Evolutionary conservation across 2,329 filamentous ascomycete genomes (phyloP).

Genomic region (Alternaria sp.): DNA sequence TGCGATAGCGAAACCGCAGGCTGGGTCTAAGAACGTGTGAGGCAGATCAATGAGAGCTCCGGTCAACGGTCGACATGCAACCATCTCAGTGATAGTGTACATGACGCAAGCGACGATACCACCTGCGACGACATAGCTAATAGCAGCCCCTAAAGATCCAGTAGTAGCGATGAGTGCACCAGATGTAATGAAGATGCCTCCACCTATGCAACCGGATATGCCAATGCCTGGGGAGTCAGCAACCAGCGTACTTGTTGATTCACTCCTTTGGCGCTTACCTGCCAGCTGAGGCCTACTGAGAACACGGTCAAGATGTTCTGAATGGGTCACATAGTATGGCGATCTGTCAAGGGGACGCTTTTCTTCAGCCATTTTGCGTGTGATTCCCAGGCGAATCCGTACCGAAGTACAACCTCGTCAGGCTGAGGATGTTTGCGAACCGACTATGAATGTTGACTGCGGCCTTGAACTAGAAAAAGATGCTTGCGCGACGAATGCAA

Average conservation of each 20-base stretch:
- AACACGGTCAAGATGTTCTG: slow-evolving; percentile 28
- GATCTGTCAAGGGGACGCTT: slow-evolving; percentile 24
- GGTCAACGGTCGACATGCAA: slow-evolving; percentile 28
- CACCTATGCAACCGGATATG: slow-evolving; percentile 30
- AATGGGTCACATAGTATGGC: slow-evolving; percentile 23
- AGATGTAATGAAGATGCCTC: slow-evolving; percentile 25
- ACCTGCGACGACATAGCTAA: slow-evolving; percentile 30
- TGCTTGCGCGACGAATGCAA: not conserved
- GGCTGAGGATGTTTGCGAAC: not conserved
- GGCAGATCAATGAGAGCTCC: slow-evolving; percentile 30
- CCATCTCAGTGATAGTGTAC: slow-evolving; percentile 33
- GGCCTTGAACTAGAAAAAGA: not conserved
- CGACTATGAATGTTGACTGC: not conserved
- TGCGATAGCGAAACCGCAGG: slow-evolving; percentile 29
- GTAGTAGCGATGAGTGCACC: slow-evolving; percentile 24
- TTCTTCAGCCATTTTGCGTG: slow-evolving; percentile 8
- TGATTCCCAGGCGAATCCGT: not conserved
- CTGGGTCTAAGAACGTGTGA: slow-evolving; percentile 31
- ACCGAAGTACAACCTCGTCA: not conserved
- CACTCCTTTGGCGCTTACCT: slow-evolving; percentile 8
- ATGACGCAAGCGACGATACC: slow-evolving; percentile 25
- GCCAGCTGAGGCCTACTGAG: slow-evolving; percentile 28
- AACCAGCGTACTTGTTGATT: not conserved
- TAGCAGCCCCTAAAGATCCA: slow-evolving; percentile 27
- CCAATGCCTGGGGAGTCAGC: slow-evolving; percentile 22